Evolutionary conservation across 306 rosid genomes (phyloP), one percentile per base, ranked within the genome.

Genomic region (Castanea mollissima): DNA sequence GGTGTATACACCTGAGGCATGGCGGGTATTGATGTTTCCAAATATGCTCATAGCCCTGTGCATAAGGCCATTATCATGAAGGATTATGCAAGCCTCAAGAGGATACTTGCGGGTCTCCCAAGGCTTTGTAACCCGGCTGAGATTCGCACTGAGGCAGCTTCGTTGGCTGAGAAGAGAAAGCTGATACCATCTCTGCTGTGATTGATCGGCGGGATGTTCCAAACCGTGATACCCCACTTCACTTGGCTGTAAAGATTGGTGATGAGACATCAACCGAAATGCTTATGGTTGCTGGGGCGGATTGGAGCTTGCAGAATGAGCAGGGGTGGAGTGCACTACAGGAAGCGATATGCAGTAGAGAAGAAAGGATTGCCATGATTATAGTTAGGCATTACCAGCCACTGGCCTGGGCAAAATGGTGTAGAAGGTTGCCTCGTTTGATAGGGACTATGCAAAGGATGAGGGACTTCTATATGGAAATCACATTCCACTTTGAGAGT

Each of bases 271-370:
- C 96, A 11, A 86, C 97, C 0, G 96, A 96, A 86, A 83, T 88
- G 94, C 97, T 96, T 74, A 96, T 96, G 99, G 83, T 88, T 81
- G 97, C 96, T 0, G 98, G 99, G 68, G 97, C 96, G 14, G 99
- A 96, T 87, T 96, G 98, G 99, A 96, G 99, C 86, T 85, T 96
- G 94, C 99, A 96, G 88, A 96, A 96, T 80, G 99, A 96, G 72
- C 95, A 82, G 29, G 99, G 99, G 0, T 96, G 99, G 99, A 96
- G 99, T 86, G 93, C 99, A 20, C 98, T 96, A 74, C 98, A 96
- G 88, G 99, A 96, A 85, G 99, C 99, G 20, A 93, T 96, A 70
- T 96, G 99, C 85, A 82, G 54, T 71, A 86, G 96, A 79, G 94
- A 96, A 83, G 99, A 96, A 85, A 83, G 82, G n/a, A 89, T 96